Evolutionary conservation across 805 yeast genomes (phyloP).

Genomic region (Pichia sporocuriosa): DNA sequence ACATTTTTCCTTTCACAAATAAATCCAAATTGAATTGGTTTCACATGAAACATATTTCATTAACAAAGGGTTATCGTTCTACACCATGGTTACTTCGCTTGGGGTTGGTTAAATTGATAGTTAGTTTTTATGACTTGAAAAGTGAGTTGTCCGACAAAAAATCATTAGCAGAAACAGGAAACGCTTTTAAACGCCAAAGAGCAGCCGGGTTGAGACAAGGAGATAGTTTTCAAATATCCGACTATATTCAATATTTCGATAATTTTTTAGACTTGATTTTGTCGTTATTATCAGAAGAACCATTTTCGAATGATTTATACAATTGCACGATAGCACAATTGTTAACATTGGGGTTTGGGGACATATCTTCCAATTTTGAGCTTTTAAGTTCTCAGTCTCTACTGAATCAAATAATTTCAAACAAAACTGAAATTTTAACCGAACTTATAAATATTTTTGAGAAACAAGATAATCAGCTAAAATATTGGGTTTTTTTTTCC

Average conservation of each 20-base stretch:
- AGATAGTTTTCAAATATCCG: constrained; percentile 15
- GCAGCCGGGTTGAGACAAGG: constrained; percentile 7
- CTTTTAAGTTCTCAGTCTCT: neutral
- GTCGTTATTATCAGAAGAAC: constrained; percentile 10
- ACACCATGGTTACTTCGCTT: constrained; percentile 37
- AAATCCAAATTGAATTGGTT: constrained; percentile 19
- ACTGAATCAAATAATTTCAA: neutral
- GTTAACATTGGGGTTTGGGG: constrained; percentile 21
- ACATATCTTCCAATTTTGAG: constrained; percentile 7
- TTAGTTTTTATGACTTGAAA: constrained; percentile 28
- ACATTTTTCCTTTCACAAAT: constrained; percentile 11
- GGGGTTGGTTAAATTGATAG: constrained; percentile 32
- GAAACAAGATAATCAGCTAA: constrained; percentile 20
- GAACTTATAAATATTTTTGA: constrained; percentile 18
- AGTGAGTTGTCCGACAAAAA: neutral
- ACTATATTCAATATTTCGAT: constrained; percentile 1
- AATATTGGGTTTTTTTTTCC: constrained; percentile 13
- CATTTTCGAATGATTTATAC: constrained; percentile 9
- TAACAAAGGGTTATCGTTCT: constrained; percentile 6
- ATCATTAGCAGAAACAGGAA: neutral
- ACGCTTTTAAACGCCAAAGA: constrained; percentile 1
- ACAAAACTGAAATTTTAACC: constrained; percentile 7
- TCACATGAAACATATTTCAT: constrained; percentile 13
- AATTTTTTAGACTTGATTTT: constrained; percentile 23
- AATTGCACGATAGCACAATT: constrained; percentile 20